Evolutionary conservation across 495 filamentous ascomycete species (phyloP).

Genomic region (Cryomyces minteri): DNA sequence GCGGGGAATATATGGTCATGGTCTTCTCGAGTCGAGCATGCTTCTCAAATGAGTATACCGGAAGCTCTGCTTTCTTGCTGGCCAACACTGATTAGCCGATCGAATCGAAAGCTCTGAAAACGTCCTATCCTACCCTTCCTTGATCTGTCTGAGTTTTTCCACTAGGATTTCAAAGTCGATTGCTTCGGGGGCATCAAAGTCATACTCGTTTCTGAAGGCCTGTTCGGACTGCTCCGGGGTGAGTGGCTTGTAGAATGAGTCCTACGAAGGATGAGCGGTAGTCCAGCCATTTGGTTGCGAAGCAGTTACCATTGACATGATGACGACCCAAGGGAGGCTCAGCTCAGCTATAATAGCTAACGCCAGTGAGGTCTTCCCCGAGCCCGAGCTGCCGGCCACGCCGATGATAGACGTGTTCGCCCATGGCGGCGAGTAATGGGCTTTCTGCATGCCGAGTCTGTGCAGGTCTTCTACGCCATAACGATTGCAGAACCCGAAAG

Average conservation of each 20-base stretch:
- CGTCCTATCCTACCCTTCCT: conserved; percentile 52
- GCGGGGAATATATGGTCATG: conserved; percentile 82
- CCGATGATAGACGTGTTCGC: conserved; percentile 86
- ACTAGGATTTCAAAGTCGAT: conserved; percentile 87
- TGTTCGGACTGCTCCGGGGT: conserved; percentile 48
- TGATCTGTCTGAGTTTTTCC: conserved; percentile 62
- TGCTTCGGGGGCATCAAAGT: conserved; percentile 89
- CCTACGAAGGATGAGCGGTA: conserved; percentile 28
- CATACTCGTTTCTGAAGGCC: conserved; percentile 81
- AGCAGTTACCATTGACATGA: conserved; percentile 67
- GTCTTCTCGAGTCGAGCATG: conserved; percentile 67
- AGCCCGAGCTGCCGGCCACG: conserved; percentile 87
- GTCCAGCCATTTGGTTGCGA: no score
- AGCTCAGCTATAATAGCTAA: conserved; percentile 76
- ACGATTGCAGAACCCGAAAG: no score
- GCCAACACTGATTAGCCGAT: background rate
- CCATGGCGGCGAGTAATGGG: conserved; percentile 87
- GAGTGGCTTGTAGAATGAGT: conserved; percentile 89
- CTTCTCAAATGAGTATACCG: conserved; percentile 86
- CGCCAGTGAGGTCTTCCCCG: conserved; percentile 91
- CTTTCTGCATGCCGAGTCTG: conserved; percentile 16
- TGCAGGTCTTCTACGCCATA: no score
- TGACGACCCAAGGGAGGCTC: conserved; percentile 93
- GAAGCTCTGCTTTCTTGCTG: conserved; percentile 85
- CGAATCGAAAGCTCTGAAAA: background rate